Conservation (phyloP, 148 eudicot species). For the Pharnaceum exiguum region DNA sequence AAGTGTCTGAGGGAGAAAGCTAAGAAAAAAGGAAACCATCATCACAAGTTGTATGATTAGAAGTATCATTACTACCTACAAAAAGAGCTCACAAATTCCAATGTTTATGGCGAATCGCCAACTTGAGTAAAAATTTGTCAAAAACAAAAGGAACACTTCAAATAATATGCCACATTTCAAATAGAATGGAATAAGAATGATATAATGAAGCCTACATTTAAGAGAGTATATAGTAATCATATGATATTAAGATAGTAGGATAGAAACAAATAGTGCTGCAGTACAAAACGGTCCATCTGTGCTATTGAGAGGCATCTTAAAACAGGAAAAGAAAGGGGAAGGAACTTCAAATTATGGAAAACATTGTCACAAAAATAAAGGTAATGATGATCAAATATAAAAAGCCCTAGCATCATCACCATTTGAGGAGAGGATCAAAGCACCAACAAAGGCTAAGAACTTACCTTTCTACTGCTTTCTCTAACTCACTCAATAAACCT, state of each 20-base stretch:
- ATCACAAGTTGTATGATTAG: background rate
- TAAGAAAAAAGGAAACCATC: background rate
- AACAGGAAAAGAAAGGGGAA: background rate
- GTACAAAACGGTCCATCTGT: background rate
- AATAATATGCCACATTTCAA: background rate
- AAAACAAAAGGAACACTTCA: conserved; percentile 2
- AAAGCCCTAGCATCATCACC: background rate
- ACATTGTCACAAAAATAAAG: background rate
- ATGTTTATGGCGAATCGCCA: conserved; percentile 16
- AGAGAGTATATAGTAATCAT: background rate
- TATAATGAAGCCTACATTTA: conserved; percentile 14
- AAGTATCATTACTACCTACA: conserved; percentile 4
- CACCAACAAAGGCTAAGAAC: conserved; percentile 11
- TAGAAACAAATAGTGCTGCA: conserved; percentile 6
- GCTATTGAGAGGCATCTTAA: background rate
- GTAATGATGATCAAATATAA: background rate
- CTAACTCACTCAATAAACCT: background rate
- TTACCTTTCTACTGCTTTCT: conserved; percentile 15
- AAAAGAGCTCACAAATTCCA: conserved; percentile 20
- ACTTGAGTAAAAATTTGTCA: conserved; percentile 17
- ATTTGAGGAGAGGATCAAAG: conserved; percentile 23
- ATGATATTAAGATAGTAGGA: background rate
- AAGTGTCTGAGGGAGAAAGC: background rate
- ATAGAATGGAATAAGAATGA: no score
- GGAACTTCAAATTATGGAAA: conserved; percentile 16